Conservation (phyloP, 2,329 filamentous ascomycete genomes). For the Apiospora pterosperma region DNA sequence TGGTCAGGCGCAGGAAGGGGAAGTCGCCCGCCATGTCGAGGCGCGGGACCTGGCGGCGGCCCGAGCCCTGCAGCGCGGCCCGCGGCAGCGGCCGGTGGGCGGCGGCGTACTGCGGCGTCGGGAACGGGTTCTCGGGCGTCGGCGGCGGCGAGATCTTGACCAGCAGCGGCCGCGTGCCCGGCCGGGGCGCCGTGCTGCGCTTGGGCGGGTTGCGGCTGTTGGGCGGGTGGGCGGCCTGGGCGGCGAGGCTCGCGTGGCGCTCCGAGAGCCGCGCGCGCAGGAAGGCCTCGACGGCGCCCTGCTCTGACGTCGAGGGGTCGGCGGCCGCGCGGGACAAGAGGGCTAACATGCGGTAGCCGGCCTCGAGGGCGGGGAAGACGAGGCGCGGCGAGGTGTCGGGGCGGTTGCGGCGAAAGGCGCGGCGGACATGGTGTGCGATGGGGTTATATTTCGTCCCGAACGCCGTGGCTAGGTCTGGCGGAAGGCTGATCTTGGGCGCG, state of each 20-base stretch:
- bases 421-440: conserved; percentile 55
- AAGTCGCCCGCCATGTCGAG: conserved; percentile 53
- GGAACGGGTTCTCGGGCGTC: conserved; percentile 32
- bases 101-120: conserved; percentile 41
- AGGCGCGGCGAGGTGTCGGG: conserved; percentile 56
- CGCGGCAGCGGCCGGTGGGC: conserved; percentile 46
- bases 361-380: conserved; percentile 58
- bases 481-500: conserved; percentile 50
- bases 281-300: conserved; percentile 38
- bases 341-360: conserved; percentile 52
- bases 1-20: conserved; percentile 64
- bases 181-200: conserved; percentile 15
- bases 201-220: conserved; percentile 13
- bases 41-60: conserved; percentile 53
- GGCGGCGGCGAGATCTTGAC: conserved; percentile 22
- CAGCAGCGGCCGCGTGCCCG: conserved; percentile 26
- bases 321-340: conserved; percentile 16
- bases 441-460: conserved; percentile 34
- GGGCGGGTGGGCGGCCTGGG: conserved; percentile 13
- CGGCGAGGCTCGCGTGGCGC: conserved; percentile 20
- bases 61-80: conserved; percentile 42
- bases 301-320: conserved; percentile 24
- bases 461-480: conserved; percentile 37
- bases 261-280: conserved; percentile 35
- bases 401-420: conserved; percentile 59